A percentile compares a stretch with the other conserved stretches of the same genome.
These are phyloP conservation scores for Raddia guianensis DNA, from an alignment of 176 grass and related monocot species.

Conservation along the genomic window DNA sequence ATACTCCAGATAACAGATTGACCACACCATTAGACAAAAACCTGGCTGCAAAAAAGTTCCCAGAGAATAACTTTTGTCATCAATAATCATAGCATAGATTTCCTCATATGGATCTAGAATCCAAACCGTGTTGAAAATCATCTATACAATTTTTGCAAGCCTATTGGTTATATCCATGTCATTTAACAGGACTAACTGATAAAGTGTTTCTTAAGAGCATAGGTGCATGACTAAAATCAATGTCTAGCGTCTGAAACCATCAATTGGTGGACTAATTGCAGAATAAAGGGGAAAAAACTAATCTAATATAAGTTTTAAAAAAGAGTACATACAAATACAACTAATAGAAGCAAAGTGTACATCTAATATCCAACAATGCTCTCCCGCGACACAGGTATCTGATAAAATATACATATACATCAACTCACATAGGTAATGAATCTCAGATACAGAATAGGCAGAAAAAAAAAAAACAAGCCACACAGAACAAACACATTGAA, in stretches of 20 bases:
- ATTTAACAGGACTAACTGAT: neutral
- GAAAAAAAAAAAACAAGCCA: neutral
- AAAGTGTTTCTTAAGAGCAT: neutral
- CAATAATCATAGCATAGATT: neutral
- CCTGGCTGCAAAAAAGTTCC: slow-evolving; percentile 31
- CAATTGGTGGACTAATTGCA: neutral
- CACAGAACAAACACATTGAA: neutral
- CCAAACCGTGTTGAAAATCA: slow-evolving; percentile 3
- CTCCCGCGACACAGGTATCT: neutral
- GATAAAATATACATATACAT: slow-evolving; percentile 23
- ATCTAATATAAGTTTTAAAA: slow-evolving; percentile 17
- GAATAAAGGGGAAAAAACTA: neutral
- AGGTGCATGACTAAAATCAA: neutral
- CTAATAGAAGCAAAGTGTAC: slow-evolving; percentile 13
- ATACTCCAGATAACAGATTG: slow-evolving; percentile 28
- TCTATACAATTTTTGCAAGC: neutral
- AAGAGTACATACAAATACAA: neutral
- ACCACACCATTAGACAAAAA: slow-evolving; percentile 19
- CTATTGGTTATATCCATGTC: neutral
- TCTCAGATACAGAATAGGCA: neutral
- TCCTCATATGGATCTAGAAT: slow-evolving; percentile 5
- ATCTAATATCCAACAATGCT: slow-evolving; percentile 25
- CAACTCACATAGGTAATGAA: slow-evolving; percentile 5
- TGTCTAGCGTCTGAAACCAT: slow-evolving; percentile 10
- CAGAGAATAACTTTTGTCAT: neutral